Conservation (phyloP, 2,329 filamentous ascomycete genomes). For the Verticillium dahliae region DNA sequence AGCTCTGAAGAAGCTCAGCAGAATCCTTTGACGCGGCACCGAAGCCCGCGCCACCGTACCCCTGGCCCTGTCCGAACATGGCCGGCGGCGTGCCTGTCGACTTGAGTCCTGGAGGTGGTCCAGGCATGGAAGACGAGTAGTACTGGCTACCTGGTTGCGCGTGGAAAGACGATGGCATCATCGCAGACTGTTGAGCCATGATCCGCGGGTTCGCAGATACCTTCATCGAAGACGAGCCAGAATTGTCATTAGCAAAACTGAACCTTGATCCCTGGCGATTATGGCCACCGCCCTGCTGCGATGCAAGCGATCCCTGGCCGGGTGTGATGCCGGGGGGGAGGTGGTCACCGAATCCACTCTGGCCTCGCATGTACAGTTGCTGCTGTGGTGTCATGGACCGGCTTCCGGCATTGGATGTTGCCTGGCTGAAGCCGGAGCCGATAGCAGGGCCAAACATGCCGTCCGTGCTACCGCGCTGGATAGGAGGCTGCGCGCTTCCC, state of each 20-base stretch:
- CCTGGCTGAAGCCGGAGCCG: slow-evolving; percentile 38
- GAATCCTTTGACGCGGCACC: slow-evolving; percentile 63
- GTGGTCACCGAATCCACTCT: slow-evolving; percentile 51
- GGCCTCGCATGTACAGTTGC: slow-evolving; percentile 62
- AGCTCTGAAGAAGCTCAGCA: slow-evolving; percentile 72
- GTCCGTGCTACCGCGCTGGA: slow-evolving; percentile 55
- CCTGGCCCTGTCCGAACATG: slow-evolving; percentile 87
- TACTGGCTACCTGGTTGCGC: slow-evolving; percentile 61
- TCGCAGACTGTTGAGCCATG: slow-evolving; percentile 80
- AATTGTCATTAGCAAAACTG: slow-evolving; percentile 75
- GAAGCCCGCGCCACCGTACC: slow-evolving; percentile 66
- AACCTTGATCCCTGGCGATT: slow-evolving; percentile 80
- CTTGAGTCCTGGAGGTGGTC: slow-evolving; percentile 90
- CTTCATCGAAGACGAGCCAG: slow-evolving; percentile 61
- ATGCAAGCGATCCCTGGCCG: slow-evolving; percentile 43
- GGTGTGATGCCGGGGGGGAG: slow-evolving; percentile 52
- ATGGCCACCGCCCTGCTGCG: slow-evolving; percentile 60
- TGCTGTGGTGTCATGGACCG: slow-evolving; percentile 78
- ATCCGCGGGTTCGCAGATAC: slow-evolving; percentile 71
- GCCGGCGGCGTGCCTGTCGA: slow-evolving; percentile 90
- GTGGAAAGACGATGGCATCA: slow-evolving; percentile 67
- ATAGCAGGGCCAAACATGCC: slow-evolving; percentile 49
- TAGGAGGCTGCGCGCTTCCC: slow-evolving; percentile 68
- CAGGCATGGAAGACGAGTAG: slow-evolving; percentile 80
- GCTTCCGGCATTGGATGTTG: slow-evolving; percentile 46